Evolutionary conservation across 139 green algal genomes (phyloP), one percentile per base, ranked within the genome.

Genomic region (Edaphochlamys debaryana): DNA sequence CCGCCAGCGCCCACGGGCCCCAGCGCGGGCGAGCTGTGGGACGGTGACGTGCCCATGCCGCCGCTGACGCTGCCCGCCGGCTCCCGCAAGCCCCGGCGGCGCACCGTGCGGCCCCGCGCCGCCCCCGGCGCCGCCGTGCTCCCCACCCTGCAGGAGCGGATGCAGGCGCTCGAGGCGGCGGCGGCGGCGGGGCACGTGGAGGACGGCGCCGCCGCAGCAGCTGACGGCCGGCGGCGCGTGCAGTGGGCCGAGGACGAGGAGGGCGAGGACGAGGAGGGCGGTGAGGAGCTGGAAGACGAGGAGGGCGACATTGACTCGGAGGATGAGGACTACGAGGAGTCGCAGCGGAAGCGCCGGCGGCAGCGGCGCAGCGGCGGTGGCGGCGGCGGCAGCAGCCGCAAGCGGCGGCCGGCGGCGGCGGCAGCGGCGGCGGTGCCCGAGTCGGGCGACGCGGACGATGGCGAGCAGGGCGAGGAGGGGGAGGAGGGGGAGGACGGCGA

Each of bases 241-340:
- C 32, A 25, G 50, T 52, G 23, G 54, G 36, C 29, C 45, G 69
- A 45, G 29, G 79, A 48, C 15, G 68, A 68, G 54, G 69, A 48
- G 52, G 69, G 58, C 17, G 58, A 68, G 52, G 69, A 68, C 27
- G 58, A 75, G 62, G 69, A 62, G 56, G 52, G 40, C 27, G 79
- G 15, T 1, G 54, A 63, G 56, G 58, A 67, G 8, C 38, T 52
- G 41, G 37, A 20, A 22, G 27, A 15, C 13, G 67, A 74, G 38
- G 67, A 74, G 27, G 73, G 29, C n/a, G 58, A 54, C 11, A 34
- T 68, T 6, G 52, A 69, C 52, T 70, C 56, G 27, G 73, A 80
- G 27, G 73, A 80, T 32, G 56, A 54, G 56, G 73, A 80, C 42
- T 79, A 68, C 56, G 38, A 52, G 15, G 23, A 48, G 72, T 34